Evolutionary conservation across 2,329 filamentous ascomycete genomes (phyloP).

Genomic region (Ceratocystis harringtonii): DNA sequence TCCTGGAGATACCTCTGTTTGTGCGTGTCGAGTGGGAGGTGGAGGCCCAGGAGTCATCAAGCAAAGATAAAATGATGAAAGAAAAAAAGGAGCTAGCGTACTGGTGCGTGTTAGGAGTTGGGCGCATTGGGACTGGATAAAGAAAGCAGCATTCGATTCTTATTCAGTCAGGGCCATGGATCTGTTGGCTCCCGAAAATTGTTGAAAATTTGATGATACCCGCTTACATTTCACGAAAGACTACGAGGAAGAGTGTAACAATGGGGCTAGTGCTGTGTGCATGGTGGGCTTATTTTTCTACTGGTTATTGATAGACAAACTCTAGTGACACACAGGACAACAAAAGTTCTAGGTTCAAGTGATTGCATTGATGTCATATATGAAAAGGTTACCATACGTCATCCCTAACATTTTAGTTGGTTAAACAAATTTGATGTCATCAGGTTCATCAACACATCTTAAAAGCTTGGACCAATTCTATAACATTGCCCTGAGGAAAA

Average conservation of each 20-base stretch:
- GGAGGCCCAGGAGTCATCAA: slow-evolving; percentile 45
- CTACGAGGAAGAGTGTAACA: not conserved
- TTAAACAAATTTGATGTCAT: slow-evolving; percentile 4
- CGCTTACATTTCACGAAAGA: not conserved
- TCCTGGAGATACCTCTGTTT: slow-evolving; percentile 84
- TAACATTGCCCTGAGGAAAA: slow-evolving; percentile 6
- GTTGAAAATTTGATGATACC: slow-evolving; percentile 8
- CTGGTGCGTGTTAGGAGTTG: slow-evolving; percentile 86
- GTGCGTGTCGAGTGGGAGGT: slow-evolving; percentile 83
- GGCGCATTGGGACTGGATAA: slow-evolving; percentile 49
- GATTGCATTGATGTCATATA: slow-evolving; percentile 15
- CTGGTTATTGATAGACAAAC: no score
- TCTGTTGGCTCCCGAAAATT: not conserved
- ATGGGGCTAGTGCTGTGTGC: no score
- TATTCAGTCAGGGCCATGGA: no score
- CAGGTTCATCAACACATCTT: slow-evolving; percentile 6
- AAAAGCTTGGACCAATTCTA: slow-evolving; percentile 9
- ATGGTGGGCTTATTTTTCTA: no score
- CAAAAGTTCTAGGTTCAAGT: slow-evolving; percentile 12
- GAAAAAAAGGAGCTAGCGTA: slow-evolving; percentile 84
- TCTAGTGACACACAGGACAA: no score
- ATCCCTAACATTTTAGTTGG: slow-evolving; percentile 9
- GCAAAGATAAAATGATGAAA: slow-evolving; percentile 44
- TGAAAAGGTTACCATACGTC: slow-evolving; percentile 17
- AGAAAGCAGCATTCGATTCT: slow-evolving; percentile 5